phyloP scores from a whole-genome alignment of 78 protist species.

The Cavenderia fasciculata region DNA sequence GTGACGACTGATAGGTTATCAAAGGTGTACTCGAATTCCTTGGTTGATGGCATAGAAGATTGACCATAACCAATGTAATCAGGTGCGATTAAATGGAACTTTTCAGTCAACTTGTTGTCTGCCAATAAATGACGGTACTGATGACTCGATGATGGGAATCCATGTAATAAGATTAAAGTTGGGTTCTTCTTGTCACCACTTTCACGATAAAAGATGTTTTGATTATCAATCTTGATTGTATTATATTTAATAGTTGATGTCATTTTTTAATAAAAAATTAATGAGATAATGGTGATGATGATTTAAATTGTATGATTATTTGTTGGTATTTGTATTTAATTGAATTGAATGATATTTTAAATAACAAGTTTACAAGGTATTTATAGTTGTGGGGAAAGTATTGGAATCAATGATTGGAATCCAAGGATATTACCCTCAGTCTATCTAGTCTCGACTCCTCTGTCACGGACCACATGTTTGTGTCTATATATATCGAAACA shows the following conservation, averaged over 20 bases:
- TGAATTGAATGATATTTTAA: too few relatives aligned
- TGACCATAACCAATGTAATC: background rate
- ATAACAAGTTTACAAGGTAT: too few relatives aligned
- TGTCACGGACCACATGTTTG: too few relatives aligned
- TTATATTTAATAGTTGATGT: too few relatives aligned
- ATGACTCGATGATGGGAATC: conserved; percentile 5
- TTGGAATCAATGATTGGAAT: too few relatives aligned
- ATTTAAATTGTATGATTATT: background rate
- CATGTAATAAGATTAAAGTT: background rate
- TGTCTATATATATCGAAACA: too few relatives aligned
- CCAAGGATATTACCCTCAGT: too few relatives aligned
- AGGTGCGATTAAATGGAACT: background rate
- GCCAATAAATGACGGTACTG: background rate
- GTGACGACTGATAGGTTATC: background rate
- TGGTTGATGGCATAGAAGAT: background rate
- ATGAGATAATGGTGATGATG: background rate
- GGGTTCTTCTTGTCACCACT: background rate
- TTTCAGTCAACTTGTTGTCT: background rate
- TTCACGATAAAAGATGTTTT: background rate
- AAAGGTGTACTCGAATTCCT: background rate
- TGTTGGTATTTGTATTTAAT: too few relatives aligned
- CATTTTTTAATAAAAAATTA: background rate
- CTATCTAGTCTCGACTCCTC: too few relatives aligned
- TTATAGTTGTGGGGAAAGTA: too few relatives aligned
- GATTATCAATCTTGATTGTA: too few relatives aligned